Conservation (phyloP, 108 stramenopile species). For the Pseudonitzschia multiseries region DNA sequence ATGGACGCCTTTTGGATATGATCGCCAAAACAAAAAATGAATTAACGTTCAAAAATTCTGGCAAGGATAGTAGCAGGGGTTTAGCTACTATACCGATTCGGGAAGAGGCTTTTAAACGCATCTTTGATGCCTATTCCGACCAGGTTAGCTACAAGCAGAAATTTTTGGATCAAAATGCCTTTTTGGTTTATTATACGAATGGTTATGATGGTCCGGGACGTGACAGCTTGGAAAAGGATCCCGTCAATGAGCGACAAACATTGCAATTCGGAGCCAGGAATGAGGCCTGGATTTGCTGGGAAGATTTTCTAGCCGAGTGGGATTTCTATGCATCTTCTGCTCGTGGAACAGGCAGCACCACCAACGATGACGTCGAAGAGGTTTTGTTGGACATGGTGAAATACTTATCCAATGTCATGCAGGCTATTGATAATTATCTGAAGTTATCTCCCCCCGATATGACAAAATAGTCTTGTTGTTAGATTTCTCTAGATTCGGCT, state of each 20-base stretch:
- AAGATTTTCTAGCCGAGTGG: slow-evolving; percentile 62
- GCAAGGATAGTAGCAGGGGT: background rate
- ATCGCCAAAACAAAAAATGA: background rate
- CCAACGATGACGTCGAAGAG: slow-evolving; percentile 14
- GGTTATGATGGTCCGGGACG: slow-evolving; percentile 84
- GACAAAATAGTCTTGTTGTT: no score
- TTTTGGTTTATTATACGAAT: slow-evolving; percentile 84
- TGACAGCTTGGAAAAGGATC: slow-evolving; percentile 52
- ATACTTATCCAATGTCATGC: slow-evolving; percentile 13
- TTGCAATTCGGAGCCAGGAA: slow-evolving; percentile 77
- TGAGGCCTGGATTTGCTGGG: slow-evolving; percentile 76
- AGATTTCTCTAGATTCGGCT: no score
- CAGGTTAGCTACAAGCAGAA: slow-evolving; percentile 83
- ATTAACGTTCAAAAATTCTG: background rate
- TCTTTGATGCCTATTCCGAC: slow-evolving; percentile 82
- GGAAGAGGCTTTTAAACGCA: slow-evolving; percentile 66
- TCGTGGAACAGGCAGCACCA: background rate
- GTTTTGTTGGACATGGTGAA: slow-evolving; percentile 10
- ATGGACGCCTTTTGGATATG: background rate
- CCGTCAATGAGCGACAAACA: slow-evolving; percentile 51
- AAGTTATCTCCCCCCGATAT: slow-evolving; percentile 12
- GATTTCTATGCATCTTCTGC: slow-evolving; percentile 27
- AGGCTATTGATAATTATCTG: slow-evolving; percentile 27
- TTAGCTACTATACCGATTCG: slow-evolving; percentile 41
- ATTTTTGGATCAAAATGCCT: slow-evolving; percentile 84